Evolutionary conservation across 2,329 filamentous ascomycete species (phyloP).

Genomic region (Alternaria triticina): DNA sequence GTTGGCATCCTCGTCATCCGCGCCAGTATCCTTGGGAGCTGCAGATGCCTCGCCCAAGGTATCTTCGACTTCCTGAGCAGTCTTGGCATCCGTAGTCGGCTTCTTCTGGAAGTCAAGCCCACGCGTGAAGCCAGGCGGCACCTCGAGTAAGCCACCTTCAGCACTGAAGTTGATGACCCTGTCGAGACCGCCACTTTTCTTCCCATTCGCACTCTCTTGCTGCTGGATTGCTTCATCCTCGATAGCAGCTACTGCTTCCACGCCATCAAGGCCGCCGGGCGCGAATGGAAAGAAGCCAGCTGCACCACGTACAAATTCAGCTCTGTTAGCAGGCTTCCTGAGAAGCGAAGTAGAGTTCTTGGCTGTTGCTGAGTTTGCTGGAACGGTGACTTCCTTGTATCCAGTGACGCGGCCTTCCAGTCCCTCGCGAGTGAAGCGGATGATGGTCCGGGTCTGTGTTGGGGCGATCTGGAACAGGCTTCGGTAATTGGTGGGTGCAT

Average conservation of each 20-base stretch:
- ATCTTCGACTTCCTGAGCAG: conserved; percentile 73
- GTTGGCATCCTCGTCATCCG: conserved; percentile 32
- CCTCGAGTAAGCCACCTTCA: conserved; percentile 78
- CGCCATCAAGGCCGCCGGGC: conserved; percentile 84
- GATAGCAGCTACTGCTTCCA: conserved; percentile 82
- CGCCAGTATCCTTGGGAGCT: conserved; percentile 25
- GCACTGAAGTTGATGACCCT: conserved; percentile 82
- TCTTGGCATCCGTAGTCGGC: conserved; percentile 62
- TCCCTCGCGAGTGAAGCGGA: conserved; percentile 87
- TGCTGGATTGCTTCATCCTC: conserved; percentile 75
- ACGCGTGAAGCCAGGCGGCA: conserved; percentile 80
- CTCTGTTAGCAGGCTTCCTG: conserved; percentile 82
- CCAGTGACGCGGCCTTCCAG: conserved; percentile 91
- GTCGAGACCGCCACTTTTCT: conserved; percentile 66
- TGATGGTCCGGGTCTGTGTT: conserved; percentile 93
- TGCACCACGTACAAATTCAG: conserved; percentile 90
- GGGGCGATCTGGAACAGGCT: conserved; percentile 86
- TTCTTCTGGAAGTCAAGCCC: conserved; percentile 76
- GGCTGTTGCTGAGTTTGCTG: conserved; percentile 84
- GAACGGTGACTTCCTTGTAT: conserved; percentile 92
- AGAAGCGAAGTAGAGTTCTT: conserved; percentile 93
- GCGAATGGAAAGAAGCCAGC: conserved; percentile 95
- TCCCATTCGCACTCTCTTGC: conserved; percentile 51
- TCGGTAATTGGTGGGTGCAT: conserved; percentile 78
- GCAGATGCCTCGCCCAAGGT: conserved; percentile 61